Evolutionary conservation across 2,329 filamentous ascomycete species (phyloP).

Genomic region (Phialophora chinensis): DNA sequence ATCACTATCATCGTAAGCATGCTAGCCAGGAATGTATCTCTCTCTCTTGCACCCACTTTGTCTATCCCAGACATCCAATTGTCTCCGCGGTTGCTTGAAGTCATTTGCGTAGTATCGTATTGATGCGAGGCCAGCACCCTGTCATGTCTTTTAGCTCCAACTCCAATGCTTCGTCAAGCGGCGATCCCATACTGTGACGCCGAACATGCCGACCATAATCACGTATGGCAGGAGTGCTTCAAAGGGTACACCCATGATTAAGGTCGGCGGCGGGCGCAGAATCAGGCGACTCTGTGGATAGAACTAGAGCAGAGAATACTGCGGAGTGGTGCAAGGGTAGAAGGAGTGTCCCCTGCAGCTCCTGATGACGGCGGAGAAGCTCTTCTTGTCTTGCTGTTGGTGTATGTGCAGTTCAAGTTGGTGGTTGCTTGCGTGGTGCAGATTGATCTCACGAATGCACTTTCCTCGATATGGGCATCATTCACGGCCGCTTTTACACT

Average conservation of each 20-base stretch:
- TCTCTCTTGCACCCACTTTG: conserved; percentile 56
- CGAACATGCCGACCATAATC: conserved; percentile 60
- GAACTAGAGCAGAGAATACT: neutral
- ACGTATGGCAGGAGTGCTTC: conserved; percentile 69
- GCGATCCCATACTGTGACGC: conserved; percentile 52
- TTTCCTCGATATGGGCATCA: neutral
- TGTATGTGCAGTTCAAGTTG: conserved; percentile 3
- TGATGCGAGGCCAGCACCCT: conserved; percentile 62
- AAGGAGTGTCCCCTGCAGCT: neutral
- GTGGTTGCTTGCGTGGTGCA: neutral
- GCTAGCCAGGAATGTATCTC: neutral
- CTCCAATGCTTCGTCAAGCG: neutral
- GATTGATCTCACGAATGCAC: conserved; percentile 1
- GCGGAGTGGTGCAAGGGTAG: neutral
- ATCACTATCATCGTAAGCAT: conserved; percentile 60
- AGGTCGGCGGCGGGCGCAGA: neutral
- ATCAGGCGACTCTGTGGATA: neutral
- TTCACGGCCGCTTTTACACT: conserved; percentile 8
- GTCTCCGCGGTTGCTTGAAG: conserved; percentile 65
- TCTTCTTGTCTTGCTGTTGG: neutral
- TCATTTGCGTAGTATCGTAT: conserved; percentile 67
- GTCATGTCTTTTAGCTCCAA: conserved; percentile 24
- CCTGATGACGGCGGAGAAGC: neutral
- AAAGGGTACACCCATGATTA: conserved; percentile 69
- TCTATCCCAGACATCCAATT: conserved; percentile 70